Evolutionary conservation across 2,329 filamentous ascomycete species (phyloP).

Genomic region (Aspergillus aculeatinus): DNA sequence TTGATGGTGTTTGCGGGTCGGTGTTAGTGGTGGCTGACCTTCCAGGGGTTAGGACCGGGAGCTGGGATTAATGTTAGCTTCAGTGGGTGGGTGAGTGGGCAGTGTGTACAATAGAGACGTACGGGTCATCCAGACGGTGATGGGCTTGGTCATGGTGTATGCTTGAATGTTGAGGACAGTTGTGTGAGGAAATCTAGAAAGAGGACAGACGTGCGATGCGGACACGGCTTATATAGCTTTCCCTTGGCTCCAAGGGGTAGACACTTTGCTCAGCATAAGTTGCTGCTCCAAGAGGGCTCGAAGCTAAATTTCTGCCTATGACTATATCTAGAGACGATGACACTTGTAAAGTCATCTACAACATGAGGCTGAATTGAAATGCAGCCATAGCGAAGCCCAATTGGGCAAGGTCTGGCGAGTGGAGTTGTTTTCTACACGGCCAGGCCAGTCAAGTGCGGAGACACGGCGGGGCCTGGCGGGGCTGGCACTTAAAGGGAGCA

Average conservation of each 20-base stretch:
- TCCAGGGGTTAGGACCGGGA: neutral
- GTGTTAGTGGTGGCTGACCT: neutral
- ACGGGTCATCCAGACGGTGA: neutral
- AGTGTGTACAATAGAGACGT: neutral
- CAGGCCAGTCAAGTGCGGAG: neutral
- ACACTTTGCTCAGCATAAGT: too few relatives aligned
- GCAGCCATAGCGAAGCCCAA: neutral
- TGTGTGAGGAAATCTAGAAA: neutral
- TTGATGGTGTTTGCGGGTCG: neutral
- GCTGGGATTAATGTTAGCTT: neutral
- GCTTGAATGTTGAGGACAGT: neutral
- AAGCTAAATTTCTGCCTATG: too few relatives aligned
- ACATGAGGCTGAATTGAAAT: too few relatives aligned
- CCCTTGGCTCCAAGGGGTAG: too few relatives aligned
- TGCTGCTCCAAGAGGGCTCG: too few relatives aligned
- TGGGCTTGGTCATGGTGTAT: neutral
- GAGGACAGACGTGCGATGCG: neutral
- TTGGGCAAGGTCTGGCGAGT: neutral
- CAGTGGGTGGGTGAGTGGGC: neutral
- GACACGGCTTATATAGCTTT: neutral
- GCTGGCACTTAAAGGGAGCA: too few relatives aligned
- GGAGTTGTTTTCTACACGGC: neutral
- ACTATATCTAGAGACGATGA: too few relatives aligned
- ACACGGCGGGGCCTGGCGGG: too few relatives aligned
- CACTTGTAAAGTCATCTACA: too few relatives aligned